A percentile compares a stretch with the other conserved stretches of the same genome.
Conservation (phyloP, 208 protist species). For the Wallacemonas collosoma region DNA sequence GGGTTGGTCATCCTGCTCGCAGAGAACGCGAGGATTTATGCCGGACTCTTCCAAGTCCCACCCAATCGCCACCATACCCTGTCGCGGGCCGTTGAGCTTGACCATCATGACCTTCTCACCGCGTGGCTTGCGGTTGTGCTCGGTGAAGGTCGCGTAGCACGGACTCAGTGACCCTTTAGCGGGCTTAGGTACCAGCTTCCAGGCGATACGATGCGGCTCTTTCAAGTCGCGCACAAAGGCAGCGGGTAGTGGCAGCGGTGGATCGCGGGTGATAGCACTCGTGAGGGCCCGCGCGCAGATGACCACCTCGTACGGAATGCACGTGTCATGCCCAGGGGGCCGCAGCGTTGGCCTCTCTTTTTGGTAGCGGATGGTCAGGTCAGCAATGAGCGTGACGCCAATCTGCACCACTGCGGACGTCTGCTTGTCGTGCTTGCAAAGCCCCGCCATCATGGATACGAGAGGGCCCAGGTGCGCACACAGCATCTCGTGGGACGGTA, state of each 20-base stretch:
- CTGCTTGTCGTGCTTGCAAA: constrained; percentile 73
- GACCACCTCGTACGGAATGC: constrained; percentile 78
- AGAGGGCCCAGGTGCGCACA: constrained; percentile 59
- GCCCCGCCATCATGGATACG: constrained; percentile 65
- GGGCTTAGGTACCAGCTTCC: constrained; percentile 34
- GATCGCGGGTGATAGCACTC: constrained; percentile 52
- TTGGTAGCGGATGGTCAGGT: constrained; percentile 76
- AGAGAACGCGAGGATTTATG: background rate
- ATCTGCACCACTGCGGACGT: constrained; percentile 78
- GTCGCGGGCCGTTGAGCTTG: constrained; percentile 43
- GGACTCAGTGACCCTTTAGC: constrained; percentile 16
- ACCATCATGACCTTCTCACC: constrained; percentile 67
- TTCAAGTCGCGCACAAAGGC: constrained; percentile 49
- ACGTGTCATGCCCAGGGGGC: constrained; percentile 30
- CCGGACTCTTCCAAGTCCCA: constrained; percentile 46
- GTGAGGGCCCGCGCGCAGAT: constrained; percentile 60
- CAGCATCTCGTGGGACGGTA: constrained; percentile 65
- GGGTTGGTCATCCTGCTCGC: constrained; percentile 17
- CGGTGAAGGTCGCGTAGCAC: constrained; percentile 53
- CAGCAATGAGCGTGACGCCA: constrained; percentile 76
- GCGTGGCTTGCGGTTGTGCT: constrained; percentile 49
- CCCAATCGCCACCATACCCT: constrained; percentile 69
- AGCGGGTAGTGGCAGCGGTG: constrained; percentile 65
- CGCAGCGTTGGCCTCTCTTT: constrained; percentile 34
- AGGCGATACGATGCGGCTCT: constrained; percentile 58